These are phyloP conservation scores for Rosa lucieae DNA, from an alignment of 306 rosid genomes.

Conservation along the genomic window DNA sequence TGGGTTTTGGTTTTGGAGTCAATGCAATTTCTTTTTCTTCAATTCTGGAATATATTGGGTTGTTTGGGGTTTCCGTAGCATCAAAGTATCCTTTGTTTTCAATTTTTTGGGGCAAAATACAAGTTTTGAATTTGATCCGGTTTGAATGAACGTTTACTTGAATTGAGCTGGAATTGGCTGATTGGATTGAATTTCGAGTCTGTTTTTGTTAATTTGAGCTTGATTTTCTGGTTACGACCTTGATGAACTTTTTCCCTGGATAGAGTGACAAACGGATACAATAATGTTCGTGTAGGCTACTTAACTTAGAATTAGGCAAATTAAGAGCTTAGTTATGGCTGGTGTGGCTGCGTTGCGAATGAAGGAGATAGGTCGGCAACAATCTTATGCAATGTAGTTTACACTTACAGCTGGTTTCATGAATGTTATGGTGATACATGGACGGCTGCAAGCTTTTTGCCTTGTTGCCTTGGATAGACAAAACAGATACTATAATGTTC, in stretches of 20 bases:
- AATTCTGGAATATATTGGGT: constrained; percentile 2
- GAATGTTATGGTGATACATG: neutral
- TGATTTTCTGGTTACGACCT: no score
- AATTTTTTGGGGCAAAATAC: no score
- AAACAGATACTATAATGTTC: neutral
- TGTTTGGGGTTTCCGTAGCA: neutral
- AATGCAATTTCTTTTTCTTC: neutral
- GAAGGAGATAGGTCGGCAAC: neutral
- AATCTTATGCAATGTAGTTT: constrained; percentile 3
- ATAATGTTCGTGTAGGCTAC: neutral
- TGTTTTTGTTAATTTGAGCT: neutral
- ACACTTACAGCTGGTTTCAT: neutral
- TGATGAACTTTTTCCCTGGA: neutral
- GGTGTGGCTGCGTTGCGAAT: no score
- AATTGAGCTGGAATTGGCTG: neutral
- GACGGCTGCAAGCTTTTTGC: neutral
- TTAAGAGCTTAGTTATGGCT: neutral
- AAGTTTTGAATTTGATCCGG: neutral
- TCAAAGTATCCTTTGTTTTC: no score
- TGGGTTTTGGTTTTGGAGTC: neutral
- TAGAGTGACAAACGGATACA: no score
- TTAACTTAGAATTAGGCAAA: constrained; percentile 1
- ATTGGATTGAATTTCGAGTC: neutral
- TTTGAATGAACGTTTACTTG: neutral
- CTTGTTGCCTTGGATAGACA: neutral